A percentile compares a stretch with the other conserved stretches of the same genome.
Conservation (phyloP, 2,329 filamentous ascomycete genomes). For the Epichloe coenophiala region DNA sequence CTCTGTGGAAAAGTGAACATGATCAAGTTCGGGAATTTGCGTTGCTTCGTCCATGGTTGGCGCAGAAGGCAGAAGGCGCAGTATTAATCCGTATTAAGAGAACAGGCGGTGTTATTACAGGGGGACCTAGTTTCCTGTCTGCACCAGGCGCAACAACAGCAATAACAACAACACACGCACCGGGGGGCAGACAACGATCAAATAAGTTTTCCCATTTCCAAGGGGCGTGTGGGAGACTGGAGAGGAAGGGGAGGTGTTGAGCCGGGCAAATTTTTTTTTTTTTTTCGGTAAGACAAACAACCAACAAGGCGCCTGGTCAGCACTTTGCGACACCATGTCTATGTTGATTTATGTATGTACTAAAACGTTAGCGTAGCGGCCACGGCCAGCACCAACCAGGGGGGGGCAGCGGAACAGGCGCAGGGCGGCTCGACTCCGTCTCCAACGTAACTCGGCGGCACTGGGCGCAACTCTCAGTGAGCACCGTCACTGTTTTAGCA, state of each 20-base stretch:
- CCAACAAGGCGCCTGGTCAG: too few species aligned
- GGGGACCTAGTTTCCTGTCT: background rate
- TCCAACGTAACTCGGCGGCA: background rate
- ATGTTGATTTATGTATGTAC: too few species aligned
- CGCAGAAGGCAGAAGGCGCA: background rate
- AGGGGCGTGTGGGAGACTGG: background rate
- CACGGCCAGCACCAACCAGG: too few species aligned
- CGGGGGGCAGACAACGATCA: background rate
- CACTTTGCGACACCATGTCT: too few species aligned
- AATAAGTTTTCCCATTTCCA: background rate
- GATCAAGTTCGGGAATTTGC: constrained; percentile 25
- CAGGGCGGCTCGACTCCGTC: background rate
- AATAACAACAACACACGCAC: background rate
- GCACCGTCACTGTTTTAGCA: too few species aligned
- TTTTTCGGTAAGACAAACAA: too few species aligned
- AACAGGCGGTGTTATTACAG: background rate
- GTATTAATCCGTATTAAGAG: background rate
- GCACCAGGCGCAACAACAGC: background rate
- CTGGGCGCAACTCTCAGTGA: too few species aligned
- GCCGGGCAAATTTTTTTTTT: background rate
- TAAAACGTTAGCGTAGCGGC: too few species aligned
- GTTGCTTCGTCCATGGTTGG: constrained; percentile 3
- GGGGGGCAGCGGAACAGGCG: background rate
- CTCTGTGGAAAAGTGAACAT: constrained; percentile 24
- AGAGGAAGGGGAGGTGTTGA: background rate